These are phyloP conservation scores for Zalerion maritima DNA, from an alignment of 495 filamentous ascomycete species.

Conservation along the genomic window DNA sequence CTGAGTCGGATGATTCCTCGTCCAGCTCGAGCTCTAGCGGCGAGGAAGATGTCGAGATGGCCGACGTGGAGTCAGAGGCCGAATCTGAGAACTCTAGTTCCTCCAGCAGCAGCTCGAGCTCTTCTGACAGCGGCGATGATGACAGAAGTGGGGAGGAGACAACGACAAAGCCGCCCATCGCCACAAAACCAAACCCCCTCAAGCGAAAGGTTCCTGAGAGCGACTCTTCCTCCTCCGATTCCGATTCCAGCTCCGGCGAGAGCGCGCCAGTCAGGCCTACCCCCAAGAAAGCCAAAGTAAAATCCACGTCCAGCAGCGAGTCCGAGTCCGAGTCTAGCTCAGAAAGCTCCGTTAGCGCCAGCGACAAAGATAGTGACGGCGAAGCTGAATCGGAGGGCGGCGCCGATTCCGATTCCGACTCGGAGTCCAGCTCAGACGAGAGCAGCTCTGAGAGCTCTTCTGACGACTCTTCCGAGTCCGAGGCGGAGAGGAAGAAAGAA, in stretches of 20 bases:
- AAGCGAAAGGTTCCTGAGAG: conserved; percentile 53
- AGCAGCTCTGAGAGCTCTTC: conserved; percentile 10
- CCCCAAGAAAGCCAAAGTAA: conserved; percentile 18
- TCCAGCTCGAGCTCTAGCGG: conserved; percentile 17
- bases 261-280: conserved; percentile 16
- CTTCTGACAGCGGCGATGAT: conserved; percentile 45
- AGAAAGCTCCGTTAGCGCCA: conserved; percentile 5
- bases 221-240: conserved; percentile 27
- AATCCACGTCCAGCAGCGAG: conserved; percentile 6
- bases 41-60: conserved; percentile 45
- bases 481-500: conserved; percentile 10
- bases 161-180: conserved; percentile 23
- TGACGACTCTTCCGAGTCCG: conserved; percentile 13
- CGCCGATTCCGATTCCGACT: conserved; percentile 29
- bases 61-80: conserved; percentile 28
- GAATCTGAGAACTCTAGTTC: conserved; percentile 26
- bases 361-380: conserved; percentile 14
- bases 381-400: conserved; percentile 27
- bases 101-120: conserved; percentile 31
- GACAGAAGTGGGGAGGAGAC: conserved; percentile 37
- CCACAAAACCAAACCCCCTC: conserved; percentile 21
- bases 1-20: conserved; percentile 9
- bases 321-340: conserved; percentile 1
- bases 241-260: conserved; percentile 18
- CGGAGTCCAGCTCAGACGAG: conserved; percentile 21